Base-by-base conservation (phyloP, 2,329 filamentous ascomycete species). In the Microcyclosporella mali region DNA sequence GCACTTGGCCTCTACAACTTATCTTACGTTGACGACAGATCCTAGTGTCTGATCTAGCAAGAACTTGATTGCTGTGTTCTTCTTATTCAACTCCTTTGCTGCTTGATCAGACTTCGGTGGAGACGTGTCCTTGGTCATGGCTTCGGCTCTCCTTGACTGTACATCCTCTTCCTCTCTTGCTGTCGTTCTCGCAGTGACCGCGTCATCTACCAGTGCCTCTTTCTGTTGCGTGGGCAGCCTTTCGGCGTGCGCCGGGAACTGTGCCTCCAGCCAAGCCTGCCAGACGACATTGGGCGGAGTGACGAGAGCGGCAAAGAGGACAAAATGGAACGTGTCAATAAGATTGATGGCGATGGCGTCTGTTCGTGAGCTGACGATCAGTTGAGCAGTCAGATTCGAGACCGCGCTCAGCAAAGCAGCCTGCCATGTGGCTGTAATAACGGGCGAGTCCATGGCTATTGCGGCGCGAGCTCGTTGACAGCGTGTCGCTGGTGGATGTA, bases 221-320 rank as follows among this genome's bases (percentile, higher is more conserved):
- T 66, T 63, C 41, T 63, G 56, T 10, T 45, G 40, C 8, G 47
- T 43, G 15, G 56, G 43, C 11, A 55, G 47, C 28, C 30, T 63
- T 3, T 61, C 46, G 39, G 74, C 73, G 53, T 78, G 75, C 1
- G 83, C 82, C 0, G 88, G 88, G 59, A 88, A 94, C 3, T 71
- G 66, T 4, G 75, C 69, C 66, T 95, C 88, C 40, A 95, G 74
- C 59, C 77, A 85, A 31, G 79, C 75, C 72, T 94, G 88, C 88
- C 88, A 95, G 56, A 86, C 61, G 60, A 88, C 86, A 66, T 95
- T 95, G 33, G 85, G 85, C 2, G 88, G 88, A 31, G 82, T 84
- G 64, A 75, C 82, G 46, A 94, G 60, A 27, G 85, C 60, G 51
- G 82, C 78, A 70, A 83, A 94, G 40, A 87, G 59, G 39, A 85